Conservation (phyloP, 495 filamentous ascomycete species). For the Penicillium atrosanguineum region DNA sequence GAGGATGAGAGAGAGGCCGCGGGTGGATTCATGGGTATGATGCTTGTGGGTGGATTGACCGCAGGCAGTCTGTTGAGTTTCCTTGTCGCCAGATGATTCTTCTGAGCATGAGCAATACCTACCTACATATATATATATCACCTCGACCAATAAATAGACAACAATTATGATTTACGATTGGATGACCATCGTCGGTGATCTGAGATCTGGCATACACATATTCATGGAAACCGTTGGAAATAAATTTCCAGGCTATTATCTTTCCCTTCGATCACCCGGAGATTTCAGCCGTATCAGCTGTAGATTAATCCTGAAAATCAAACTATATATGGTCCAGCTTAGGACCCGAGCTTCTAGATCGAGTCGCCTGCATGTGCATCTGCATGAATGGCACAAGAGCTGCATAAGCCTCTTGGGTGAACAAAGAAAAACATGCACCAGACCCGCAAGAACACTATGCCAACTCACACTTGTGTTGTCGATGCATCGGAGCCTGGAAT, state of each 20-base stretch:
- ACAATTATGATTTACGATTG: neutral
- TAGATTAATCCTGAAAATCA: neutral
- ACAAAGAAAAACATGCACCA: neutral
- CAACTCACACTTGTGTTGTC: neutral
- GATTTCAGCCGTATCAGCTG: neutral
- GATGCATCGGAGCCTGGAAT: neutral
- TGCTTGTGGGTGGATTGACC: conserved; percentile 78
- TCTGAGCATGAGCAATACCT: neutral
- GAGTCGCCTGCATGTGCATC: neutral
- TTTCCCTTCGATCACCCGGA: neutral
- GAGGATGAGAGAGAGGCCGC: conserved; percentile 80
- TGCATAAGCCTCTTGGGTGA: neutral
- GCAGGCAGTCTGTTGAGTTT: conserved; percentile 90
- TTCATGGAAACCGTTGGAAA: neutral
- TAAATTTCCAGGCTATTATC: neutral
- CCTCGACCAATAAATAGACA: neutral
- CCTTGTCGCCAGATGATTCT: conserved; percentile 49
- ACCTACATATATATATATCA: neutral
- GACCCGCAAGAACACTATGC: neutral
- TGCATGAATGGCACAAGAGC: too few relatives aligned
- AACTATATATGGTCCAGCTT: neutral
- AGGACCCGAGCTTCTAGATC: neutral
- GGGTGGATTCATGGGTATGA: conserved; percentile 91
- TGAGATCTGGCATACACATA: neutral
- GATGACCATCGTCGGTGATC: neutral